Conservation (phyloP, 2,329 filamentous ascomycete genomes). For the Sordariomycetes sp. region DNA sequence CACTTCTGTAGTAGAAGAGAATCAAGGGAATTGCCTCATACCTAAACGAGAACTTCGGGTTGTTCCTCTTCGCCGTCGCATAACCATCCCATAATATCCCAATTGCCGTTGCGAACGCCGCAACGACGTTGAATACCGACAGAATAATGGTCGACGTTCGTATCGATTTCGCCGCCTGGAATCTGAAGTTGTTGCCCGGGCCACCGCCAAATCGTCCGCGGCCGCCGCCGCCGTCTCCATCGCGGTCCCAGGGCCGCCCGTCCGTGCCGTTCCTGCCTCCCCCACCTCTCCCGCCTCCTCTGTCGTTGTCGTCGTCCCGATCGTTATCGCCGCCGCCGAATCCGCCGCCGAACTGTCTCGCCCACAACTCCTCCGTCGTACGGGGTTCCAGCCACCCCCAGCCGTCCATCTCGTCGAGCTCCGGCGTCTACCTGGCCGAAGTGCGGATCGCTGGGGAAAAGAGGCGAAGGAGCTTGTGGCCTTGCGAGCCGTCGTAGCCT, state of each 20-base stretch:
- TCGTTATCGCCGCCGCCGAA: conserved; percentile 13
- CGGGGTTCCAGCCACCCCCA: conserved; percentile 12
- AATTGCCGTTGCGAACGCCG: conserved; percentile 42
- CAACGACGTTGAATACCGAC: conserved; percentile 48
- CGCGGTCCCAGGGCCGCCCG: background rate
- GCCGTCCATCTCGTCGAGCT: conserved; percentile 7
- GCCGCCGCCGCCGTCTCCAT: conserved; percentile 11
- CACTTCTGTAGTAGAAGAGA: background rate
- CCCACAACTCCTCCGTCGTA: conserved; percentile 7
- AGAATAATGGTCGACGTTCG: conserved; percentile 52
- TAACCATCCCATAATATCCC: conserved; percentile 50
- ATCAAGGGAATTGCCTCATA: conserved; percentile 12
- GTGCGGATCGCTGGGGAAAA: background rate
- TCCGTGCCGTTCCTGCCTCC: background rate
- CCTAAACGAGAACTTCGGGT: conserved; percentile 29
- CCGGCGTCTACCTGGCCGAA: too few species aligned
- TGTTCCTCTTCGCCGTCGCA: conserved; percentile 27
- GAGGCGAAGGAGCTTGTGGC: background rate
- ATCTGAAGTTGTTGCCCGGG: conserved; percentile 22
- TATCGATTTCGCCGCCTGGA: conserved; percentile 44
- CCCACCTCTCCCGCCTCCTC: background rate
- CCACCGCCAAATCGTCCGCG: conserved; percentile 5
- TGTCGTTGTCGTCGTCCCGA: conserved; percentile 10
- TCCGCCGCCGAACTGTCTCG: conserved; percentile 4
- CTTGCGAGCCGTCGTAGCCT: conserved; percentile 20